These are phyloP conservation scores for Lonicera japonica DNA, from an alignment of 129 eudicot species.

Conservation along the genomic window DNA sequence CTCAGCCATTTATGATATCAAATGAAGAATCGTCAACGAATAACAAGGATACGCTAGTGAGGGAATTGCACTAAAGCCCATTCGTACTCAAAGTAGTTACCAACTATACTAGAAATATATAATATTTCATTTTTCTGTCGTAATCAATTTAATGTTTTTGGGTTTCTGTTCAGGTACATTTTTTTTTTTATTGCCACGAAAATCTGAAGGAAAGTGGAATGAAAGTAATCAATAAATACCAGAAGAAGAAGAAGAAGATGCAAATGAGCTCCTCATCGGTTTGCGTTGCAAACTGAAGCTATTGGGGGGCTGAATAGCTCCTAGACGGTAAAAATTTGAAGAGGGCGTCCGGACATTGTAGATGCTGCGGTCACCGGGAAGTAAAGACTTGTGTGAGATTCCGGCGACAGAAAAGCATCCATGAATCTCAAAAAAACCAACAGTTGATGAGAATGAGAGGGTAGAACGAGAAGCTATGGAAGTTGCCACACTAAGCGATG, in stretches of 20 bases:
- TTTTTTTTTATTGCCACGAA: too few relatives aligned
- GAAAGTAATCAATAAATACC: conserved; percentile 34
- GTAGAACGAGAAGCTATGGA: conserved; percentile 11
- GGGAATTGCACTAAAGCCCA: too few relatives aligned
- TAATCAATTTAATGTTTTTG: too few relatives aligned
- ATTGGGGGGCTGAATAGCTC: conserved; percentile 19
- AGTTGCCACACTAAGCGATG: conserved; percentile 12
- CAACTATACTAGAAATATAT: too few relatives aligned
- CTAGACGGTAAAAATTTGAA: conserved; percentile 6
- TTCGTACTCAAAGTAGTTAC: too few relatives aligned
- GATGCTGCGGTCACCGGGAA: too few relatives aligned
- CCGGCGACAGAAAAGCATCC: conserved; percentile 46
- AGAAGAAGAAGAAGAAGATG: conserved; percentile 37
- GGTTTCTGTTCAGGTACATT: too few relatives aligned
- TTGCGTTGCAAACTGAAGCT: conserved; percentile 30
- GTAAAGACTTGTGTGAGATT: too few relatives aligned
- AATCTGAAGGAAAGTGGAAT: neutral
- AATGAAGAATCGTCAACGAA: too few relatives aligned
- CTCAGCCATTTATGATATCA: neutral
- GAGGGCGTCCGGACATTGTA: conserved; percentile 10
- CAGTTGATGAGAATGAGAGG: conserved; percentile 14
- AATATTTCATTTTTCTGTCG: too few relatives aligned
- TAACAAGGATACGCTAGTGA: too few relatives aligned
- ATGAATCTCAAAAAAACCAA: conserved; percentile 32
- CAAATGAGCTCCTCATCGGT: conserved; percentile 35